These are phyloP conservation scores for Rhizophagus prolifer DNA, from an alignment of 192 early-diverging fungal species.

Conservation along the genomic window DNA sequence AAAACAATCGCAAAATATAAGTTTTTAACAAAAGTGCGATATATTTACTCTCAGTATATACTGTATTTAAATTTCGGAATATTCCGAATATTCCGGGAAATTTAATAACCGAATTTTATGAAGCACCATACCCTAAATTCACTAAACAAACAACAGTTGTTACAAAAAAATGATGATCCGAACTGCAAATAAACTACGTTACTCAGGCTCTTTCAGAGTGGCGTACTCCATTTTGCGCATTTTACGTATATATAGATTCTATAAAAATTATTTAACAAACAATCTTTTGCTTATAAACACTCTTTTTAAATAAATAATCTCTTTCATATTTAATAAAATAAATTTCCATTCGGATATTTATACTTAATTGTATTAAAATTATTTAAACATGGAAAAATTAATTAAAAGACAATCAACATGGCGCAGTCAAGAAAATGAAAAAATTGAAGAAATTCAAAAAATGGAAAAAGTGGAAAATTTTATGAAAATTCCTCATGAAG, in stretches of 20 bases:
- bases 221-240: not conserved
- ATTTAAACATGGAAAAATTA: not conserved
- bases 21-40: no score
- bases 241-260: not conserved
- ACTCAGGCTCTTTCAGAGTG: no score
- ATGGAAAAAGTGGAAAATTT: not conserved
- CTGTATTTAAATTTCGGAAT: no score
- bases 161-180: not conserved
- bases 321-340: not conserved
- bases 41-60: no score
- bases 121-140: no score
- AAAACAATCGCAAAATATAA: no score
- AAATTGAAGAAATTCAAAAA: not conserved
- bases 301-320: not conserved
- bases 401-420: not conserved
- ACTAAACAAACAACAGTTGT: no score
- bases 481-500: not conserved
- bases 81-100: no score
- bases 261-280: not conserved
- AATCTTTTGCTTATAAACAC: not conserved
- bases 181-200: not conserved
- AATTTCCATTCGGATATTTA: not conserved
- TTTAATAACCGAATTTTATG: no score
- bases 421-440: not conserved
- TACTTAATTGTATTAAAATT: not conserved